Evolutionary conservation across 2,329 filamentous ascomycete species (phyloP).

Genomic region (Cordyceps cateniannulata): DNA sequence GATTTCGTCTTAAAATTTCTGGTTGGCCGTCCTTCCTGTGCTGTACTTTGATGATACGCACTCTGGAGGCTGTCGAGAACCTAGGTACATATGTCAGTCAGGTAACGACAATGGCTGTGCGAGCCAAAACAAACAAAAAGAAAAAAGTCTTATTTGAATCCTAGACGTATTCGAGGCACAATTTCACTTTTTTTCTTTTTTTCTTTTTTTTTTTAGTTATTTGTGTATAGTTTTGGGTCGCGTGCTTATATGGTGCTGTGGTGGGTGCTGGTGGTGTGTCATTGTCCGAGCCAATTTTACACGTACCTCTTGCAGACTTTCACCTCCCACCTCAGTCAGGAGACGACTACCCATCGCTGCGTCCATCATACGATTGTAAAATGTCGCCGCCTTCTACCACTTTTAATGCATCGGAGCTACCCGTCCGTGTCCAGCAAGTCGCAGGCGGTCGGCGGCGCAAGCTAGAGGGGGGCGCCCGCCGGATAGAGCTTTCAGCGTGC

Average conservation of each 20-base stretch:
- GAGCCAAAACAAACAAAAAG: neutral
- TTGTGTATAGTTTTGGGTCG: neutral
- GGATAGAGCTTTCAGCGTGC: constrained; percentile 48
- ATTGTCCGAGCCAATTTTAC: neutral
- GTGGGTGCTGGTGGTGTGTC: neutral
- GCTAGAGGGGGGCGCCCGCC: constrained; percentile 27
- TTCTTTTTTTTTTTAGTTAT: neutral
- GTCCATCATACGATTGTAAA: constrained; percentile 26
- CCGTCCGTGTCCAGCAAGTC: constrained; percentile 41
- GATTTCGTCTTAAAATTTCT: constrained; percentile 19
- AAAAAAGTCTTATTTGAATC: neutral
- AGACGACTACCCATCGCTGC: constrained; percentile 41
- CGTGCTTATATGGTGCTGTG: neutral
- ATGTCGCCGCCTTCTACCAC: constrained; percentile 55
- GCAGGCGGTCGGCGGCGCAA: constrained; percentile 47
- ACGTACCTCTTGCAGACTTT: constrained; percentile 54
- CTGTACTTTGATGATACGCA: neutral
- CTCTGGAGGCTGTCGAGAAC: neutral
- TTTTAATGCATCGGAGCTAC: constrained; percentile 48
- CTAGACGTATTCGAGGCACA: too few species aligned
- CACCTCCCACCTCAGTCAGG: constrained; percentile 50
- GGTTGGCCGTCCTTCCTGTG: neutral
- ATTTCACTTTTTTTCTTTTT: too few species aligned
- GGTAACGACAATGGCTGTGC: neutral
- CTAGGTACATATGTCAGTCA: neutral